Percentiles rank a stretch among this genome's conserved stretches.
Conservation (phyloP, 257 asterid species). For the Petunia secreta region DNA sequence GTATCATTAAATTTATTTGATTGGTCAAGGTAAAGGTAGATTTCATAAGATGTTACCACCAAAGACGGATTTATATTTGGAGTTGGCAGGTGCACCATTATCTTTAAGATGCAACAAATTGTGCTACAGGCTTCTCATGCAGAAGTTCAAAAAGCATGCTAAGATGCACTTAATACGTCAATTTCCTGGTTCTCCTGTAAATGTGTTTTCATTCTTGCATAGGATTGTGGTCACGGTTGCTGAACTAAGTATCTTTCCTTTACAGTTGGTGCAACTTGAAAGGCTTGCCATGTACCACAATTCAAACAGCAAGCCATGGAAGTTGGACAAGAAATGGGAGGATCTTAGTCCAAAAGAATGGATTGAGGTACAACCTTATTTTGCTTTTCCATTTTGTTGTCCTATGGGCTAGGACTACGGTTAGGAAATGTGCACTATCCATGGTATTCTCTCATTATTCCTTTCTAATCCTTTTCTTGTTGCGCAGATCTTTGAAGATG, state of each 20-base stretch:
- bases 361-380: conserved; percentile 71
- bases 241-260: conserved; percentile 33
- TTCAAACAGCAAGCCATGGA: conserved; percentile 86
- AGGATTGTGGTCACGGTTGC: conserved; percentile 19
- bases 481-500: conserved; percentile 89
- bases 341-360: conserved; percentile 91
- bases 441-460: conserved; percentile 23
- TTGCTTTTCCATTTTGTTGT: conserved; percentile 22
- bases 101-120: too few relatives aligned
- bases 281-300: conserved; percentile 98
- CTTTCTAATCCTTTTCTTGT: conserved; percentile 15
- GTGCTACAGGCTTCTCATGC: too few relatives aligned
- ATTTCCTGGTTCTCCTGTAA: conserved; percentile 6
- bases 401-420: not conserved
- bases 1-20: not conserved
- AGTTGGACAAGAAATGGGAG: conserved; percentile 91
- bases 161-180: not conserved
- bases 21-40: not conserved
- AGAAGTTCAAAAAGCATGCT: not conserved
- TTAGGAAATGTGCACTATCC: not conserved
- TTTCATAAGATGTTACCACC: not conserved
- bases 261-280: conserved; percentile 93
- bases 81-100: too few relatives aligned
- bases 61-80: too few relatives aligned
- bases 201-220: conserved; percentile 21